Evolutionary conservation across 2,329 filamentous ascomycete species (phyloP), one percentile per base, ranked within the genome.

Genomic region (Neonectria neomacrospora): DNA sequence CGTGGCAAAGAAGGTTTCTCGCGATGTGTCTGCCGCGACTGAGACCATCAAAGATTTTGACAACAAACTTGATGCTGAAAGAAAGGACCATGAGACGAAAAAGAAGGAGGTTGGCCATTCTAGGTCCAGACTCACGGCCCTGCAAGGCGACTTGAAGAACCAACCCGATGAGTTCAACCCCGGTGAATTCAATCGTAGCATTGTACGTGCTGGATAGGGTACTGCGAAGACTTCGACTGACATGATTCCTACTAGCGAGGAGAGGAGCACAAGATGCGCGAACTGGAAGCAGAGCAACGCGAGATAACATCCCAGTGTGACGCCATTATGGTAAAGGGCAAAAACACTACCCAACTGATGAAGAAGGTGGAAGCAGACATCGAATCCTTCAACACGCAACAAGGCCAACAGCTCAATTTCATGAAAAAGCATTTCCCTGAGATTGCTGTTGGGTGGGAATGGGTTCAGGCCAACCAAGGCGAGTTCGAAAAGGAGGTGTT

Each of bases 401-500:
- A 89, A 63, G 94, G 94, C 6, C 91, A 92, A 72, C 90, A 93
- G 68, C 81, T 91, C 58, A 87, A 80, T 52, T 88, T 90, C 67
- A 84, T 99, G 58, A 82, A 82, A 55, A 82, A 75, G 6, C 16
- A 85, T 0, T 91, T 90, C 11, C 75, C 75, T 0, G 91, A 97
- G 60, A 88, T 91, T 2, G 85, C 86, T 11, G 81, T 75, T 67
- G 93, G 90, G 2, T 97, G 93, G 89, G 83, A 89, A 44, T 99
- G 95, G 94, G 85, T 98, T 54, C 86, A 92, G 73, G 77, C 88
- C 2, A 88, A 99, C 74, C 85, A 85, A 63, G 75, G 84, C 58
- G 78, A 85, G 52, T 96, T 97, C 67, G 86, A 91, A 73, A 88
- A 91, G 67, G 85, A 91, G 61, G 89, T 97, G 5, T 93, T 91